These are phyloP conservation scores for Brassica hybrid DNA, from an alignment of 441 rosid genomes.

Conservation along the genomic window DNA sequence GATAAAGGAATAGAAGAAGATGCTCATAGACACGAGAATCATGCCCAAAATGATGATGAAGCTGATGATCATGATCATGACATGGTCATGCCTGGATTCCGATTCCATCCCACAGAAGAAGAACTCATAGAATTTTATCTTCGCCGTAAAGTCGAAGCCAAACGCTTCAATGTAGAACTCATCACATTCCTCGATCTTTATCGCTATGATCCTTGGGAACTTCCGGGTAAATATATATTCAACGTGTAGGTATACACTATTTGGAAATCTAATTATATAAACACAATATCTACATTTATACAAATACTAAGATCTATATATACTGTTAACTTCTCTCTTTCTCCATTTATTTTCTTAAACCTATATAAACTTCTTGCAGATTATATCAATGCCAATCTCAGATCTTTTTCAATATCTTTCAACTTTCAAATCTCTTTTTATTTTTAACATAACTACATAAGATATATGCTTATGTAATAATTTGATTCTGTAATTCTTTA, in stretches of 20 bases:
- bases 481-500: too few species aligned
- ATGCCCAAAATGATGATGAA: too few species aligned
- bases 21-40: constrained; percentile 28
- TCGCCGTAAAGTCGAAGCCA: constrained; percentile 99
- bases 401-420: too few species aligned
- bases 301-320: too few species aligned
- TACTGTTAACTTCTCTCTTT: not conserved
- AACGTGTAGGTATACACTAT: too few species aligned
- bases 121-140: constrained; percentile 99
- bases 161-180: too few species aligned
- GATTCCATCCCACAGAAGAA: constrained; percentile 98
- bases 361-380: not conserved
- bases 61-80: constrained; percentile 93
- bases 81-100: constrained; percentile 98
- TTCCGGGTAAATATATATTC: constrained; percentile 27
- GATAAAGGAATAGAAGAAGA: constrained; percentile 37
- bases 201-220: constrained; percentile 99
- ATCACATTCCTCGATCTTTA: constrained; percentile 98
- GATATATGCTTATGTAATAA: too few species aligned
- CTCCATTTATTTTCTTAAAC: constrained; percentile 4
- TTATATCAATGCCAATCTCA: constrained; percentile 1
- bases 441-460: too few species aligned
- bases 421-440: too few species aligned
- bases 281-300: too few species aligned
- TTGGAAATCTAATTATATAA: too few species aligned